Evolutionary conservation across 768 basidiomycete genomes (phyloP).

Genomic region (Naganishia onofrii): DNA sequence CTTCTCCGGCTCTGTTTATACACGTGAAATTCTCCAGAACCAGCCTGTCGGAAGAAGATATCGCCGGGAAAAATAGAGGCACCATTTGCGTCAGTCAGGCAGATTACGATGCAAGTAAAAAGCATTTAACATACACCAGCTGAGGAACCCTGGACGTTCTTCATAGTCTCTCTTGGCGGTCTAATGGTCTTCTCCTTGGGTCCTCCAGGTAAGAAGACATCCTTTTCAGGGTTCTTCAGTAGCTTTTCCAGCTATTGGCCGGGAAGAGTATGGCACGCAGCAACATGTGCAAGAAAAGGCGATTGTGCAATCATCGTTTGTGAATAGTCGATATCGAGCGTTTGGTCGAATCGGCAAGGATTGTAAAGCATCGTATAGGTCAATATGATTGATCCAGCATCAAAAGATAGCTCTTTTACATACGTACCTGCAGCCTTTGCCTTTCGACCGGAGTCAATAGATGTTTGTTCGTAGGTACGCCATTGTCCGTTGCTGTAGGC

Average conservation of each 20-base stretch:
- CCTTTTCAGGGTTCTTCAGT: slow-evolving; percentile 82
- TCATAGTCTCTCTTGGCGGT: slow-evolving; percentile 80
- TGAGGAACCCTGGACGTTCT: slow-evolving; percentile 96
- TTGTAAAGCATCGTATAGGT: background rate
- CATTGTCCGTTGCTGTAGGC: background rate
- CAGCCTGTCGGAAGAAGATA: slow-evolving; percentile 54
- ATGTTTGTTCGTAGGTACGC: slow-evolving; percentile 24
- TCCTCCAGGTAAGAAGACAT: slow-evolving; percentile 71
- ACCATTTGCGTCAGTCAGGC: background rate
- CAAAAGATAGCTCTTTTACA: background rate
- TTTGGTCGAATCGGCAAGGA: background rate
- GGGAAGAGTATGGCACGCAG: slow-evolving; percentile 30
- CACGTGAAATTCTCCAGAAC: slow-evolving; percentile 96
- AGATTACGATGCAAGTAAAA: too few species aligned
- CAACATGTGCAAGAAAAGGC: too few species aligned
- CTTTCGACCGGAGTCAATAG: slow-evolving; percentile 28
- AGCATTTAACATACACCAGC: slow-evolving; percentile 62
- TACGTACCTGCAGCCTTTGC: slow-evolving; percentile 30
- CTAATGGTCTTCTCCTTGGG: slow-evolving; percentile 79
- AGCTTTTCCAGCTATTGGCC: slow-evolving; percentile 72
- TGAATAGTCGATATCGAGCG: background rate
- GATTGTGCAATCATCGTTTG: too few species aligned
- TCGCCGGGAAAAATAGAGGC: background rate
- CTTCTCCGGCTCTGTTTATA: slow-evolving; percentile 91
- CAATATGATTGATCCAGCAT: background rate